Base-by-base conservation (phyloP, 2,329 filamentous ascomycete species). In the Claviceps pazoutovae region DNA sequence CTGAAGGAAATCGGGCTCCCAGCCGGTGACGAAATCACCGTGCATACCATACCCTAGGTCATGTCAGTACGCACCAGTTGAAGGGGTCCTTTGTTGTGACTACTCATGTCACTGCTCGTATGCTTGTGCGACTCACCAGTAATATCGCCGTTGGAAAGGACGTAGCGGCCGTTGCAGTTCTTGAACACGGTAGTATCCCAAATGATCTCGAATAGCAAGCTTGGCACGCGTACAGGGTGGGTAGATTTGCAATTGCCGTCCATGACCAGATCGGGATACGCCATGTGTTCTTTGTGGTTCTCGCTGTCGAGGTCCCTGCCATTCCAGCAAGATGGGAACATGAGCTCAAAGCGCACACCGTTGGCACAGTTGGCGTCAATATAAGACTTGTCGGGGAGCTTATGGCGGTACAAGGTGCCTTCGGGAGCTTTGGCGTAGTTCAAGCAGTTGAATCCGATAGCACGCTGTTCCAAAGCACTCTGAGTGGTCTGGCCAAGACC, bases 371-470 rank as follows among this genome's bases (percentile, higher is more conserved):
- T 82, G 51, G 75, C 75, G 62, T 96, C 89, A 38, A 95, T 74
- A 63, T 80, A 94, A 0, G 69, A 68, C 74, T 95, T 94, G 60
- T 84, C 78, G 0, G 91, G 90, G 59, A 96, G 61, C 64, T 79
- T 82, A 67, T 95, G 90, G 57, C 90, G 88, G 66, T 81, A 85
- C 38, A 95, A 76, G 14, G 89, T 85, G 1, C 77, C 75, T 66
- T 95, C 89, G 2, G 85, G 72, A 0, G 67, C 60, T 23, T 68
- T 72, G 36, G 60, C 61, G 64, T 96, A 96, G 78, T 97, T 83
- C 55, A 98, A 71, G 69, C 93, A 97, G 74, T 97, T 97, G 78
- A 95, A 95, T 3, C 93, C 91, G 30, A 96, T 60, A 9, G 90
- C 88, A 55, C 90, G 88, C 72, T 95, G 85, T 49, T 71, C 71